Percentiles rank a stretch among this genome's conserved stretches.
Conservation (phyloP, 208 protist species). For the Angomonas desouzai region DNA sequence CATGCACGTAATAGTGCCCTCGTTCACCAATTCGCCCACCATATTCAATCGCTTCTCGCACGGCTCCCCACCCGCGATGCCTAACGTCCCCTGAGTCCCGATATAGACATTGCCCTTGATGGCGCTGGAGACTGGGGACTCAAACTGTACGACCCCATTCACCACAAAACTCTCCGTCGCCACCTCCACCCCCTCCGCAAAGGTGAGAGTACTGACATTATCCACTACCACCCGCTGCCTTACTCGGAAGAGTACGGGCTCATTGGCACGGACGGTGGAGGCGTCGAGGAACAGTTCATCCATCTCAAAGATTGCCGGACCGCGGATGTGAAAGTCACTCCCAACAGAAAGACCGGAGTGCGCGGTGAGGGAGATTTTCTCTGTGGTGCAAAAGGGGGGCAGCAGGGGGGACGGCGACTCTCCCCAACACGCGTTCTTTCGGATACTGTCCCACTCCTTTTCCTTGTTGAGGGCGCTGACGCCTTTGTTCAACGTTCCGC, state of each 20-base stretch:
- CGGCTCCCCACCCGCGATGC: background rate
- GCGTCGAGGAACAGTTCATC: conserved; percentile 35
- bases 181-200: conserved; percentile 15
- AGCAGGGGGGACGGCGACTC: conserved; percentile 17
- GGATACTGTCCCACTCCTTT: conserved; percentile 28
- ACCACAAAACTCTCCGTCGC: conserved; percentile 21
- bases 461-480: conserved; percentile 27
- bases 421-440: conserved; percentile 17
- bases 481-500: conserved; percentile 31
- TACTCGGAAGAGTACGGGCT: conserved; percentile 18
- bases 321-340: conserved; percentile 35
- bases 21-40: background rate
- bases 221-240: conserved; percentile 18
- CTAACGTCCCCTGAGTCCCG: background rate
- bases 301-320: conserved; percentile 22
- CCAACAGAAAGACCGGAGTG: conserved; percentile 33
- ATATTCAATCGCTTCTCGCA: conserved; percentile 1
- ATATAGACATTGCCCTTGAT: conserved; percentile 14
- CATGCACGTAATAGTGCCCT: background rate
- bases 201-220: conserved; percentile 16
- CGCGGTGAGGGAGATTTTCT: conserved; percentile 1
- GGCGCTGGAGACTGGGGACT: conserved; percentile 6
- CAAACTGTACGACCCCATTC: conserved; percentile 22
- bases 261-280: conserved; percentile 24
- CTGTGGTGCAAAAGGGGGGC: conserved; percentile 22